Conservation (phyloP, 768 basidiomycete species). For the Dacryopinax primogenitus region DNA sequence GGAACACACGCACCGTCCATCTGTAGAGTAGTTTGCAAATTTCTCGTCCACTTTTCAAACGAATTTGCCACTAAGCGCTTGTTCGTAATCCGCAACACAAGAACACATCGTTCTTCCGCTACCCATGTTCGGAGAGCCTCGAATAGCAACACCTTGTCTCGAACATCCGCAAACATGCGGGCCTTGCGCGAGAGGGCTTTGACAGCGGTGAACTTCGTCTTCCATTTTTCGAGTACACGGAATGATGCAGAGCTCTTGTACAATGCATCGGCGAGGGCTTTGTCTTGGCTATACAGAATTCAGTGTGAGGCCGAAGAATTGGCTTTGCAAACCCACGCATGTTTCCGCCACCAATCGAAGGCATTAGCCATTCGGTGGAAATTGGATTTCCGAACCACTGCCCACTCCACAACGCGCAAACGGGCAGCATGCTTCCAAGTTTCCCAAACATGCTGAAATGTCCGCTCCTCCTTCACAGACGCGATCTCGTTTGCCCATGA, state of each 20-base stretch:
- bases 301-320: background rate
- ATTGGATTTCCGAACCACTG: background rate
- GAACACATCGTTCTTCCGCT: background rate
- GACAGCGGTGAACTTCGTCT: background rate
- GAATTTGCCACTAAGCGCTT: background rate
- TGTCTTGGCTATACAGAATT: background rate
- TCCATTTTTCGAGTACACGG: background rate
- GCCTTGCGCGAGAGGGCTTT: background rate
- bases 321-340: background rate
- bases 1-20: background rate
- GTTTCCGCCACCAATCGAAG: background rate
- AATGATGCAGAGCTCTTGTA: background rate
- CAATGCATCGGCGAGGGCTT: background rate
- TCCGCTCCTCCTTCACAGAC: constrained; percentile 1
- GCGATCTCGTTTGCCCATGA: background rate
- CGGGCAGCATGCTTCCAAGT: background rate
- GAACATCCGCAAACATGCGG: constrained; percentile 1
- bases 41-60: background rate
- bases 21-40: background rate
- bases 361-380: background rate
- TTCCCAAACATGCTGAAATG: background rate
- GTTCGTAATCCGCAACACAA: background rate
- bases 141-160: background rate
- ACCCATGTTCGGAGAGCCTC: background rate
- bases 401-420: background rate